Evolutionary conservation across 495 filamentous ascomycete species (phyloP), one percentile per base, ranked within the genome.

Genomic region (Penicillium parvum): DNA sequence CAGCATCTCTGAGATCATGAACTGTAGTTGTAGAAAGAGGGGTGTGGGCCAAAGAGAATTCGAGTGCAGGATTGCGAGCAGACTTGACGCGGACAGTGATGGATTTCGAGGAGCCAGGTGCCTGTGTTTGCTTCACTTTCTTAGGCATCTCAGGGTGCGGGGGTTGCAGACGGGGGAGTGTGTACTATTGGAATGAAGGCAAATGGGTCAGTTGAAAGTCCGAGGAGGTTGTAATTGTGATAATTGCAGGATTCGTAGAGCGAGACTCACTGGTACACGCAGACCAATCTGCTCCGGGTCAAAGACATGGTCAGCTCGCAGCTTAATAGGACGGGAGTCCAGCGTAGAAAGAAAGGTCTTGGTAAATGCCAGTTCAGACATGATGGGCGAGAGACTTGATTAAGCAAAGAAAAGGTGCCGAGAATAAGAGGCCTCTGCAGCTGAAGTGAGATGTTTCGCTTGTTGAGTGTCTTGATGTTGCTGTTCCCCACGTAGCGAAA

Each of bases 321-420:
- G 75, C 66, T 89, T 91, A 53, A 82, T 61, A 7, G 86, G 84
- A 43, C 82, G 79, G 23, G 79, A 73, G 69, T 91, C 88, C 36
- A 96, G 78, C 14, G 77, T 72, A 14, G 84, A 71, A 50, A 98
- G 83, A 69, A 91, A 95, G 34, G 79, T 70, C 63, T 86, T 90
- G 45, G 87, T 79, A 63, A 95, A 98, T 37, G 77, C 62, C 33
- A 90, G 54, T 74, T 96, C 90, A n/a, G 87, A 77, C 88, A 94
- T 94, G 28, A 32, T 77, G 55, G 36, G 12, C 21, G 18, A 12
- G 27, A 17, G 12, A 7, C 7, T 8, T 20, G 9, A 16, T 2
- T 5, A 17, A 9, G 19, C 2, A 6, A 30, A 4, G 6, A 22
- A 30, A 12, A 12, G 9, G 10, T 10, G 3, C 5, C 9, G 8